These are phyloP conservation scores for Chenopodium suecicum DNA, from an alignment of 148 eudicot genomes.

Conservation along the genomic window DNA sequence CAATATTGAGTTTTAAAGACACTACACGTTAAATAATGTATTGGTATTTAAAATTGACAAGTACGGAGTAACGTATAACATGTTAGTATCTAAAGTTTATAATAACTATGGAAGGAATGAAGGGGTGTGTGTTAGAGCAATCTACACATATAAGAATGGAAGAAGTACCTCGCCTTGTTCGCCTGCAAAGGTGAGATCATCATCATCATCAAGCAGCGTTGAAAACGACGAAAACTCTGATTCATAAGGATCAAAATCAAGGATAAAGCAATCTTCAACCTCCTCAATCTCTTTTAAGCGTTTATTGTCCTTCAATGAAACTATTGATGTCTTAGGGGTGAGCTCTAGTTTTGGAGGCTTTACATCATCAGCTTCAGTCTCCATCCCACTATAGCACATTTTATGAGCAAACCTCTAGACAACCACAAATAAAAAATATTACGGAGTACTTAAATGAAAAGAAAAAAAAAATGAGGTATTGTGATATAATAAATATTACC, in stretches of 20 bases:
- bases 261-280: constrained; percentile 34
- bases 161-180: constrained; percentile 24
- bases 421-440: not conserved
- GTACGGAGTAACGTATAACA: too few species aligned
- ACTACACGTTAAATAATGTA: too few species aligned
- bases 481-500: too few species aligned
- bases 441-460: too few species aligned
- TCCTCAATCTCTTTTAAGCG: constrained; percentile 21
- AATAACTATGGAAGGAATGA: not conserved
- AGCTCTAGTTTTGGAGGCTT: not conserved
- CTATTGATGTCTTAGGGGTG: not conserved
- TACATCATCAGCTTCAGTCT: constrained; percentile 1
- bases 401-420: not conserved
- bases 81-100: too few species aligned
- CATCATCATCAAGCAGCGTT: not conserved
- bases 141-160: not conserved
- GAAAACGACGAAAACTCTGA: not conserved
- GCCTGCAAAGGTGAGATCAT: not conserved
- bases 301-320: not conserved
- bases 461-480: too few species aligned
- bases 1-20: too few species aligned
- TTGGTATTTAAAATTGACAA: too few species aligned
- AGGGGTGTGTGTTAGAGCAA: not conserved
- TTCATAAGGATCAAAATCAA: constrained; percentile 26
- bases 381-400: not conserved